A percentile compares a stretch with the other conserved stretches of the same genome.
Conservation (phyloP, 495 filamentous ascomycete species). For the Daldinia bambusicola region DNA sequence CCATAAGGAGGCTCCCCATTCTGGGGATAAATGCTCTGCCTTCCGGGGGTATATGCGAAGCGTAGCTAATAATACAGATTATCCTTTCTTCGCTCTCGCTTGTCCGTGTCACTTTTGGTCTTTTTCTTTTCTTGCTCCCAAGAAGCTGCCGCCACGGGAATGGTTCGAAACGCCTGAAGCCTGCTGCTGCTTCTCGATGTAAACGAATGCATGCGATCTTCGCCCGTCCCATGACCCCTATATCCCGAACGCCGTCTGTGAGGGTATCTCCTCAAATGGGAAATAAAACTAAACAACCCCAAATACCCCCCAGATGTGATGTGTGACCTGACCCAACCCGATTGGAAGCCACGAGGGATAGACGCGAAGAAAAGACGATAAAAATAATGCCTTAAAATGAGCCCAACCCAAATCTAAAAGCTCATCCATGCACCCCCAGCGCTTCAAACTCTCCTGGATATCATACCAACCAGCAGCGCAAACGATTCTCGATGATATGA, state of each 20-base stretch:
- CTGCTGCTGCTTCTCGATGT: slow-evolving; percentile 32
- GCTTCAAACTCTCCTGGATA: slow-evolving; percentile 47
- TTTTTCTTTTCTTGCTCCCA: slow-evolving; percentile 27
- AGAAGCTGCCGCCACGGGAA: slow-evolving; percentile 35
- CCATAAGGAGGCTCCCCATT: slow-evolving; percentile 10
- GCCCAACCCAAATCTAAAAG: slow-evolving; percentile 48
- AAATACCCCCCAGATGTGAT: slow-evolving; percentile 38
- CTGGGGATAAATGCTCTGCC: slow-evolving; percentile 39
- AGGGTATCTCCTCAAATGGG: slow-evolving; percentile 48
- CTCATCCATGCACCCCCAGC: slow-evolving; percentile 45
- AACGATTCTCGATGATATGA: slow-evolving; percentile 32
- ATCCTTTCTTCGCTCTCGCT: slow-evolving; percentile 41
- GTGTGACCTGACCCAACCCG: slow-evolving; percentile 40
- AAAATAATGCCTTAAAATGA: slow-evolving; percentile 45
- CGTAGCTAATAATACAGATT: slow-evolving; percentile 49
- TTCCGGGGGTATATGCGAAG: slow-evolving; percentile 49
- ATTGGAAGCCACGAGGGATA: slow-evolving; percentile 45
- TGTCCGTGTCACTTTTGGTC: slow-evolving; percentile 38
- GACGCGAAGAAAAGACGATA: slow-evolving; percentile 44
- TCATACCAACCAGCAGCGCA: slow-evolving; percentile 42
- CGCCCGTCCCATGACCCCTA: slow-evolving; percentile 33
- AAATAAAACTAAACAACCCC: slow-evolving; percentile 30
- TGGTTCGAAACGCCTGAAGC: slow-evolving; percentile 19
- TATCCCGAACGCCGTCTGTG: slow-evolving; percentile 49
- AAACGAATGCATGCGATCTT: slow-evolving; percentile 45